Percentiles rank a stretch among this genome's conserved stretches.
Conservation (phyloP, 1,139 yeast genomes). For the Yamadazyma songkhlaensis region DNA sequence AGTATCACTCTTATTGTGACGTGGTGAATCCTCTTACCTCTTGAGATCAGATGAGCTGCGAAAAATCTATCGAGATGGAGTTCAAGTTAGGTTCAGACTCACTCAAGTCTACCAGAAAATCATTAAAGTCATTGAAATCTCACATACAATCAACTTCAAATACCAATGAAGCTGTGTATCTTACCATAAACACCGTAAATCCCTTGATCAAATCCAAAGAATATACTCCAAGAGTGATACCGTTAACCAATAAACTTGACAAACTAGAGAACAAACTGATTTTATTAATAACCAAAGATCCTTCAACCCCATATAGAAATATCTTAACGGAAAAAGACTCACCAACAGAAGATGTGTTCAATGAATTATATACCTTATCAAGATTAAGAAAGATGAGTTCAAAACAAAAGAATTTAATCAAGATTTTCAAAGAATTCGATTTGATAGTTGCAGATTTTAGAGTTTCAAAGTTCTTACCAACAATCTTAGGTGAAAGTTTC, state of each 20-base stretch:
- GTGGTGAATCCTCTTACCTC: no score
- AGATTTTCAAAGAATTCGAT: constrained; percentile 59
- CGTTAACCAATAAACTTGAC: constrained; percentile 51
- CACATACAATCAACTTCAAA: constrained; percentile 22
- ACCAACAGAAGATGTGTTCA: constrained; percentile 57
- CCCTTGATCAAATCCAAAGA: constrained; percentile 52
- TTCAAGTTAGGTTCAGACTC: constrained; percentile 20
- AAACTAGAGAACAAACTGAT: constrained; percentile 48
- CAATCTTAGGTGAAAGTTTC: constrained; percentile 53
- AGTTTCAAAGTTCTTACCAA: constrained; percentile 56
- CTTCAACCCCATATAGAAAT: constrained; percentile 53
- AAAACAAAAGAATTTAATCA: constrained; percentile 39
- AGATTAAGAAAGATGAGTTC: constrained; percentile 48
- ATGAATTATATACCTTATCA: constrained; percentile 55
- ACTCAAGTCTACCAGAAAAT: constrained; percentile 24
- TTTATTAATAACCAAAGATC: constrained; percentile 66
- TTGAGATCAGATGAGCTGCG: neutral
- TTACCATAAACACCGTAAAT: constrained; percentile 53
- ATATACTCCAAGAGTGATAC: constrained; percentile 63
- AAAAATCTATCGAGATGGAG: constrained; percentile 4
- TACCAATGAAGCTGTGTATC: constrained; percentile 35
- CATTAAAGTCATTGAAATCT: constrained; percentile 34
- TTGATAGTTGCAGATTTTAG: constrained; percentile 65
- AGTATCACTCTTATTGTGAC: no score
- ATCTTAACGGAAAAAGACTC: constrained; percentile 45